These are phyloP conservation scores for Colletotrichum nymphaeae DNA, from an alignment of 2,329 filamentous ascomycete species.

Conservation along the genomic window DNA sequence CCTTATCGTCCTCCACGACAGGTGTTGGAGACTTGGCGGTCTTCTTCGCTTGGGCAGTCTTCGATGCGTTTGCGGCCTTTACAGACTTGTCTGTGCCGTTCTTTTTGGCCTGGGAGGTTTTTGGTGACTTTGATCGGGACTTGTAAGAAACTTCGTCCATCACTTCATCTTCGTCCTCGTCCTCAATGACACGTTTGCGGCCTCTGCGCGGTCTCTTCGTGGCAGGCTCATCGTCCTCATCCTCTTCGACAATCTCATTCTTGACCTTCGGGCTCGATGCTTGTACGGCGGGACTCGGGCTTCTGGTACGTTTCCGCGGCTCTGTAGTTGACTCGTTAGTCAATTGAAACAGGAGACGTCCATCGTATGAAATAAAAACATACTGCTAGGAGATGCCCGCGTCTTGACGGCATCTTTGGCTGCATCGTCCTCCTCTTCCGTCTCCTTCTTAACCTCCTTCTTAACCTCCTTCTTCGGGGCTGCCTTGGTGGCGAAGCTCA, in stretches of 20 bases:
- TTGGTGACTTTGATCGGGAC: constrained; percentile 34
- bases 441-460: constrained; percentile 42
- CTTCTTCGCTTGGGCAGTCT: constrained; percentile 15
- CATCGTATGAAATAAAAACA: background rate
- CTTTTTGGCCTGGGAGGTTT: constrained; percentile 7
- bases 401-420: constrained; percentile 47
- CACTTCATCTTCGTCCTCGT: constrained; percentile 63
- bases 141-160: constrained; percentile 48
- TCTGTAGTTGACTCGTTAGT: constrained; percentile 41
- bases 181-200: constrained; percentile 53
- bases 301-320: constrained; percentile 59
- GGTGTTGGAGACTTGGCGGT: constrained; percentile 37
- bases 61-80: constrained; percentile 39
- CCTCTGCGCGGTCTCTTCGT: constrained; percentile 66
- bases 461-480: constrained; percentile 44
- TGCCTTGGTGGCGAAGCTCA: constrained; percentile 77
- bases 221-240: constrained; percentile 69
- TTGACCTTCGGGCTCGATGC: constrained; percentile 38
- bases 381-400: constrained; percentile 45
- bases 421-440: constrained; percentile 45
- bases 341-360: background rate
- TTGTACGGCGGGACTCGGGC: constrained; percentile 38
- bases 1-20: constrained; percentile 43
- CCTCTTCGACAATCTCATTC: constrained; percentile 55
- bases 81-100: constrained; percentile 28